Evolutionary conservation across 2,329 filamentous ascomycete species (phyloP).

Genomic region (Hirsutella rhossiliensis): DNA sequence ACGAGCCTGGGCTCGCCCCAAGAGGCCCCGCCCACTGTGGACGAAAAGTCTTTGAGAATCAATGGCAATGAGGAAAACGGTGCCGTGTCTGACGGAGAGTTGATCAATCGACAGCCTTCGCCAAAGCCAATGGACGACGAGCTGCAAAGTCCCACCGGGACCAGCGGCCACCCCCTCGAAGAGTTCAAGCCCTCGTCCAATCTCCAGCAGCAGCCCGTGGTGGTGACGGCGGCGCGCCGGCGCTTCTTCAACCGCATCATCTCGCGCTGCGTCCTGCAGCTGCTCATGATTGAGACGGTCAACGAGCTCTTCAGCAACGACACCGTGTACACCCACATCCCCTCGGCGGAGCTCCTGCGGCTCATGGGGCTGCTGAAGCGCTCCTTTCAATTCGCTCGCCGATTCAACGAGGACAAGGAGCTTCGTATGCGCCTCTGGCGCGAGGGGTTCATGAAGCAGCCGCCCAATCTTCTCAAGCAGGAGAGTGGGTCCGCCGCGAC

Average conservation of each 20-base stretch:
- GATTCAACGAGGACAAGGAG: conserved; percentile 97
- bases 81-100: conserved; percentile 18
- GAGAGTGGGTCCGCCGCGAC: conserved; percentile 87
- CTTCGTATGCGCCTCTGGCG: conserved; percentile 88
- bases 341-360: conserved; percentile 75
- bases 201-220: conserved; percentile 76
- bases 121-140: conserved; percentile 22
- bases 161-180: conserved; percentile 46
- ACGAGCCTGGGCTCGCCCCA: conserved; percentile 27
- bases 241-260: conserved; percentile 99
- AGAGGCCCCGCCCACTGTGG: conserved; percentile 24
- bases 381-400: conserved; percentile 90
- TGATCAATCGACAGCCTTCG: conserved; percentile 14
- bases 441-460: conserved; percentile 99
- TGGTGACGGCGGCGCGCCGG: conserved; percentile 83
- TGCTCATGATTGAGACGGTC: conserved; percentile 99
- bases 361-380: conserved; percentile 93
- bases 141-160: conserved; percentile 17
- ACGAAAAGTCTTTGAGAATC: conserved; percentile 49
- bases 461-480: conserved; percentile 93
- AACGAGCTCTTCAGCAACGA: conserved; percentile 98
- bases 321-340: conserved; percentile 85
- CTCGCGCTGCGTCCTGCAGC: conserved; percentile 90
- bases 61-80: conserved; percentile 37
- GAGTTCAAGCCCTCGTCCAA: conserved; percentile 73